phyloP scores from a whole-genome alignment of 2,329 filamentous ascomycete species.

The Hypoxylon sp. region DNA sequence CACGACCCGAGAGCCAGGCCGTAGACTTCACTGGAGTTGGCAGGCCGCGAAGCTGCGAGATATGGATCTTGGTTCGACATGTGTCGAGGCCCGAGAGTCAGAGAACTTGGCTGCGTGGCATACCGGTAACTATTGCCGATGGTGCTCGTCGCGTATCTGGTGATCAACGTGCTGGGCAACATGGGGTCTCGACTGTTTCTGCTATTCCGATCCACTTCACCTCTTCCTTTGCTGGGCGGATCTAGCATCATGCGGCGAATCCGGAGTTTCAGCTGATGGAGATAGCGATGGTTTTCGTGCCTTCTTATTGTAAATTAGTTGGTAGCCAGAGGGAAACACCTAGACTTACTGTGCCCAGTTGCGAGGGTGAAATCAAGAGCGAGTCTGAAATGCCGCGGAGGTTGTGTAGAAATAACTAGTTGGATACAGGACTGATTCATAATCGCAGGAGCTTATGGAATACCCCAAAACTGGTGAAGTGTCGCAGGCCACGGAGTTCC shows the following conservation, averaged over 20 bases:
- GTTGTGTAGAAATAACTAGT: constrained; percentile 13
- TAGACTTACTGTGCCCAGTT: constrained; percentile 10
- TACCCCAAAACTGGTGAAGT: constrained; percentile 14
- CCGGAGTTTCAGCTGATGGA: constrained; percentile 7
- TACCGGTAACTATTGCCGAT: not conserved
- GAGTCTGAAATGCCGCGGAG: not conserved
- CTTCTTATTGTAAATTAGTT: constrained; percentile 12
- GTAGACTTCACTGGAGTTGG: constrained; percentile 22
- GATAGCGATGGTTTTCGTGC: constrained; percentile 7
- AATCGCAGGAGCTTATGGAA: constrained; percentile 1
- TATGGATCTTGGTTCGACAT: not conserved
- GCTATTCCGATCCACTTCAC: not conserved
- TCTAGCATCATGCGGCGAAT: not conserved
- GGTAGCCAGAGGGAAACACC: not conserved
- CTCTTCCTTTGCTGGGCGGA: not conserved
- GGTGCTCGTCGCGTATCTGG: not conserved
- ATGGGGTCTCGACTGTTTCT: constrained; percentile 12
- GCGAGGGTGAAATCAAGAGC: not conserved
- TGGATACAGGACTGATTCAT: constrained; percentile 20
- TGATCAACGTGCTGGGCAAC: constrained; percentile 22
- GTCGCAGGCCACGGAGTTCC: not conserved
- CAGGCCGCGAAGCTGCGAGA: constrained; percentile 1
- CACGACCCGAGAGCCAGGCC: constrained; percentile 22
- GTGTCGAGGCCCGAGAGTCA: not conserved
- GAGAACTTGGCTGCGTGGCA: not conserved